phyloP scores from a whole-genome alignment of 331 rosid genomes.

The Erythrophleum ivorense region DNA sequence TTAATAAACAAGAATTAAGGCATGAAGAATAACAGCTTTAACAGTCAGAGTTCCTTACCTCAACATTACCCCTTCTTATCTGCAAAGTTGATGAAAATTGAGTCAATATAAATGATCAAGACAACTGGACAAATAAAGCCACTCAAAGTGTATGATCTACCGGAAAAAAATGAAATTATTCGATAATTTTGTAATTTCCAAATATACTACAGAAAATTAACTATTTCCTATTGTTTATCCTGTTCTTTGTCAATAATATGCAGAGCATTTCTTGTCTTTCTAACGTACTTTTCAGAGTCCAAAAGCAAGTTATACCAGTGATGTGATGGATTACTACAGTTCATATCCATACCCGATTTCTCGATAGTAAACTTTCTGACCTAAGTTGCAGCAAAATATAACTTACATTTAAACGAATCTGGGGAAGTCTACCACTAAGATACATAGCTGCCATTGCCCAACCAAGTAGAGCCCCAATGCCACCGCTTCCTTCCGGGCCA shows the following conservation, averaged over 20 bases:
- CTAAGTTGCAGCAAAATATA: conserved; percentile 34
- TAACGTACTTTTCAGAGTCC: conserved; percentile 12
- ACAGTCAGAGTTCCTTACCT: conserved; percentile 54
- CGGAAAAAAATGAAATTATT: conserved; percentile 15
- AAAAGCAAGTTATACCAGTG: conserved; percentile 17
- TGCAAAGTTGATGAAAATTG: conserved; percentile 55
- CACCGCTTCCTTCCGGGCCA: conserved; percentile 45
- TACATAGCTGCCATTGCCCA: conserved; percentile 88
- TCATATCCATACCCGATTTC: conserved; percentile 1
- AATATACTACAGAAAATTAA: conserved; percentile 13
- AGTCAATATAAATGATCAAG: conserved; percentile 41
- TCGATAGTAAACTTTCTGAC: conserved; percentile 18
- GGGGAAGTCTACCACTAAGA: conserved; percentile 87
- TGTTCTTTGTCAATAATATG: neutral
- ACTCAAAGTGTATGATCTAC: conserved; percentile 16
- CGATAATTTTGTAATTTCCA: conserved; percentile 21
- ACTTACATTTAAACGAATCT: conserved; percentile 81
- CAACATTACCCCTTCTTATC: conserved; percentile 55
- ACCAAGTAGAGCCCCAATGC: conserved; percentile 67
- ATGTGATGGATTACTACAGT: neutral
- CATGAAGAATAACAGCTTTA: conserved; percentile 29
- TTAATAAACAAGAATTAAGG: conserved; percentile 30
- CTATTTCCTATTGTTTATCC: neutral
- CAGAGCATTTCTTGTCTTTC: neutral
- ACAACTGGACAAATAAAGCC: conserved; percentile 10